Percentiles rank a stretch among this genome's conserved stretches.
These are phyloP conservation scores for Podila epicladia DNA, from an alignment of 192 early-diverging fungal genomes.

Conservation along the genomic window DNA sequence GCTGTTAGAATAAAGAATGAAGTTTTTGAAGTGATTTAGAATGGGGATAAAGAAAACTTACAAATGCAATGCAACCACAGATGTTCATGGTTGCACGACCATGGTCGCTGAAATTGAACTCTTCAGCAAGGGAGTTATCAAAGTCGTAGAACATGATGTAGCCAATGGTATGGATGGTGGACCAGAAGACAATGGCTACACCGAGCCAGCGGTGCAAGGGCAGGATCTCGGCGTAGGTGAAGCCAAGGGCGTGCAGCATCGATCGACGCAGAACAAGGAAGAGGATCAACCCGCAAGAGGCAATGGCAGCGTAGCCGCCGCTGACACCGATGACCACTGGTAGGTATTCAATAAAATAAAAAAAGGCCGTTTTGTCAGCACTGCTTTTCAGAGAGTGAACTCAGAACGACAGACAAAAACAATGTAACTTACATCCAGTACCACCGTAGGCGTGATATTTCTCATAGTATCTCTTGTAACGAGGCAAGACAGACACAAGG, in stretches of 20 bases:
- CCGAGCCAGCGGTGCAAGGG: conserved; percentile 51
- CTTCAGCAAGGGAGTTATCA: conserved; percentile 1
- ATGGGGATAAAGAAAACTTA: conserved; percentile 6
- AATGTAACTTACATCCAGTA: conserved; percentile 26
- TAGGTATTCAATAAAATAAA: background rate
- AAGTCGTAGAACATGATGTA: conserved; percentile 33
- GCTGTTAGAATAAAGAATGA: background rate
- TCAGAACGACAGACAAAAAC: background rate
- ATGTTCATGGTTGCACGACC: conserved; percentile 42
- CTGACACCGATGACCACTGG: conserved; percentile 22
- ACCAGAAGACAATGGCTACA: conserved; percentile 37
- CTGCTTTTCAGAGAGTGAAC: background rate
- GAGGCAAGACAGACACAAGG: background rate
- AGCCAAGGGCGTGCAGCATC: conserved; percentile 47
- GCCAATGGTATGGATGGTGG: conserved; percentile 31
- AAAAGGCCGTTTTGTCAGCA: background rate
- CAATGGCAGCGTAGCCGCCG: conserved; percentile 25
- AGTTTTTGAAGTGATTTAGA: background rate
- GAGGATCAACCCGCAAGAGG: conserved; percentile 22
- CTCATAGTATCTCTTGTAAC: background rate
- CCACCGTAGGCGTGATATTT: background rate
- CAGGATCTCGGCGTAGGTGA: conserved; percentile 41
- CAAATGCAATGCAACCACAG: conserved; percentile 34
- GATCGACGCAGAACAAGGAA: conserved; percentile 39
- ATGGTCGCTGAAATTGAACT: conserved; percentile 33